Evolutionary conservation across 2,329 filamentous ascomycete species (phyloP).

Genomic region (Sporothrix euskadiensis): DNA sequence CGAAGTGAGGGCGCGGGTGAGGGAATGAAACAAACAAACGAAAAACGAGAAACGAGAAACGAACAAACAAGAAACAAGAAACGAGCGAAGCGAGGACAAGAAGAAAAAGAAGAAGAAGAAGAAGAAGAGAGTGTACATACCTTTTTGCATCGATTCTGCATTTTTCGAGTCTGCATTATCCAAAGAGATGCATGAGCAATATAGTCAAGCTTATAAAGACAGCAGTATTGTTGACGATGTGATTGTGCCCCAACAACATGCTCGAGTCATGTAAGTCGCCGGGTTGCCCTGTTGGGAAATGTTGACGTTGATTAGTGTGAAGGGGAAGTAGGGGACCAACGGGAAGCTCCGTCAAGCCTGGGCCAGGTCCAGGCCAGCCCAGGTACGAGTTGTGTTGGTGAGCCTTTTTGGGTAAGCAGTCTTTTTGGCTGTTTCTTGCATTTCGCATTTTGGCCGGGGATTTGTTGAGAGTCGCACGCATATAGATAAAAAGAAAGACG

Average conservation of each 20-base stretch:
- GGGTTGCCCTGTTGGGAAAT: neutral
- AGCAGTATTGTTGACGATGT: neutral
- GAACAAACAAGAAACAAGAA: neutral
- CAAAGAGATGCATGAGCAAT: neutral
- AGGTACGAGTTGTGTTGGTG: neutral
- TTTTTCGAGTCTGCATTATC: neutral
- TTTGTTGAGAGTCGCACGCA: neutral
- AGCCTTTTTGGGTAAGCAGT: no score
- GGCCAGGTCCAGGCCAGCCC: no score
- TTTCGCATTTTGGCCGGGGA: no score
- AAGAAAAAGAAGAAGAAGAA: neutral
- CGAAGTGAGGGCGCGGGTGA: neutral
- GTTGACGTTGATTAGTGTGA: neutral
- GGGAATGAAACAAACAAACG: neutral
- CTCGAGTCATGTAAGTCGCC: neutral
- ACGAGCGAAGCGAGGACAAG: neutral
- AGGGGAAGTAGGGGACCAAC: neutral
- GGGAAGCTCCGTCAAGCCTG: neutral
- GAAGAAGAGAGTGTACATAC: neutral
- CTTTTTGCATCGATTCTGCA: neutral
- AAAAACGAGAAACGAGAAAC: neutral
- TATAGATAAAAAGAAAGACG: no score
- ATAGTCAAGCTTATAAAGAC: neutral
- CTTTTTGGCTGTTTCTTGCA: no score
- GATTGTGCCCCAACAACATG: neutral